Conservation (phyloP, 2,329 filamentous ascomycete species). For the Fusarium beomiforme region DNA sequence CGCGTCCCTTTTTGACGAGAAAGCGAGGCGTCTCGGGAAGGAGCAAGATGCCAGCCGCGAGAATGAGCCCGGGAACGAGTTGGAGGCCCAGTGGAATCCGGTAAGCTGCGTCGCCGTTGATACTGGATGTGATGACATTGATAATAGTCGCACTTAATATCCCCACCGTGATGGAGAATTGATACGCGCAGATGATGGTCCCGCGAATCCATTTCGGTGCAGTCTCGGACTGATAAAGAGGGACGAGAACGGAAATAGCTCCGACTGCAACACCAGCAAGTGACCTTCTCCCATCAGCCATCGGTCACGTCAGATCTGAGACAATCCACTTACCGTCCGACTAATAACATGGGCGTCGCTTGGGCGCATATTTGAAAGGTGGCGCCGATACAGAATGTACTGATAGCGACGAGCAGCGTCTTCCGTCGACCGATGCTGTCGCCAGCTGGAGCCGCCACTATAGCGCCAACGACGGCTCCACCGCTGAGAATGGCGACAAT, state of each 20-base stretch:
- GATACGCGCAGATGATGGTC: slow-evolving; percentile 78
- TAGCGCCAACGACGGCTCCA: slow-evolving; percentile 79
- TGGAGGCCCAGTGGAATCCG: slow-evolving; percentile 83
- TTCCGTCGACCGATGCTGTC: slow-evolving; percentile 76
- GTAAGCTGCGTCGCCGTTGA: slow-evolving; percentile 69
- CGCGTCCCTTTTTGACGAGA: slow-evolving; percentile 75
- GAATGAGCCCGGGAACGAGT: slow-evolving; percentile 76
- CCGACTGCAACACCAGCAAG: slow-evolving; percentile 79
- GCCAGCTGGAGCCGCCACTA: slow-evolving; percentile 75
- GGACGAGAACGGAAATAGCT: slow-evolving; percentile 75
- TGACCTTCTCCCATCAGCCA: slow-evolving; percentile 53
- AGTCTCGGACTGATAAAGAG: slow-evolving; percentile 85
- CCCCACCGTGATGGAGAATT: slow-evolving; percentile 79
- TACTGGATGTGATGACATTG: slow-evolving; percentile 72
- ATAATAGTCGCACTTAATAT: slow-evolving; percentile 73
- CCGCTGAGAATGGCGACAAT: slow-evolving; percentile 86
- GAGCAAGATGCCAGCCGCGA: slow-evolving; percentile 74
- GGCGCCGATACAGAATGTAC: slow-evolving; percentile 76
- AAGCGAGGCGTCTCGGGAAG: slow-evolving; percentile 83
- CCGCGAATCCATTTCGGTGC: slow-evolving; percentile 85
- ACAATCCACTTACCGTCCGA: slow-evolving; percentile 63
- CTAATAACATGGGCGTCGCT: slow-evolving; percentile 67
- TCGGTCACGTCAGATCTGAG: accelerated
- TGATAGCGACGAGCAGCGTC: slow-evolving; percentile 72
- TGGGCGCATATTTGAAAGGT: slow-evolving; percentile 76